Evolutionary conservation across 169 alveolate genomes (phyloP), one percentile per base, ranked within the genome.

Genomic region (Eimeria tenella): DNA sequence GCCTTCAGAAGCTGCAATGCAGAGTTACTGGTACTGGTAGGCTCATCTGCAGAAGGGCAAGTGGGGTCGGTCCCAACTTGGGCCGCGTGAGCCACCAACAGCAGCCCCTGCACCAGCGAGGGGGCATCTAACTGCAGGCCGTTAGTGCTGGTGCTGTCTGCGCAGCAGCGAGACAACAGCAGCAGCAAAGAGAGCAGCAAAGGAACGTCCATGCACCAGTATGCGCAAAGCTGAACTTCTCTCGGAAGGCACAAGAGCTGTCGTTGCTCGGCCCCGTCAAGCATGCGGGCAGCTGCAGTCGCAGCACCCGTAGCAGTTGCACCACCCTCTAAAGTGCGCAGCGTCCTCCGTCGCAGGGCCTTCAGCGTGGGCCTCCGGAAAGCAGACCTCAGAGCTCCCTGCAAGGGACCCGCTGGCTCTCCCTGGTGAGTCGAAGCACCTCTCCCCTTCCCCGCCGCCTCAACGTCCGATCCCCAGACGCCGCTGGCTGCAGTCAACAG

Each of bases 71-170:
- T 74, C 63, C 94, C 94, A 50, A 77, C 81, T 71, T 75, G 90
- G 52, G 94, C 87, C 7, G 94, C 83, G 49, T 90, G 90, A 4
- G 90, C 73, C 53, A 90, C 94, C 21, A 90, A 73, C 68, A 90
- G 88, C 42, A 90, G 83, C 25, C 84, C 94, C 70, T 90, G 94
- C 90, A 74, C 94, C 71, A 90, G 74, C 17, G 73, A 49, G 52
- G 94, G 94, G 42, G 94, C 94, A 63, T 82, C 94, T 11, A 90
- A 53, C 82, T 90, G 94, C 58, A 90, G 94, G 71, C 90, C 94
- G 21, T 70, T 74, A 50, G 94, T 15, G 56, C 52, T n/a, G 49
- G 82, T 23, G 71, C 65, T 42, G 60, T 90, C 94, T 3, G 75
- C 53, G 60, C 94, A 90, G 90, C 94, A 90, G 71, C 77, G 73